phyloP scores from a whole-genome alignment of 129 eudicot species.

The Tagetes erecta region DNA sequence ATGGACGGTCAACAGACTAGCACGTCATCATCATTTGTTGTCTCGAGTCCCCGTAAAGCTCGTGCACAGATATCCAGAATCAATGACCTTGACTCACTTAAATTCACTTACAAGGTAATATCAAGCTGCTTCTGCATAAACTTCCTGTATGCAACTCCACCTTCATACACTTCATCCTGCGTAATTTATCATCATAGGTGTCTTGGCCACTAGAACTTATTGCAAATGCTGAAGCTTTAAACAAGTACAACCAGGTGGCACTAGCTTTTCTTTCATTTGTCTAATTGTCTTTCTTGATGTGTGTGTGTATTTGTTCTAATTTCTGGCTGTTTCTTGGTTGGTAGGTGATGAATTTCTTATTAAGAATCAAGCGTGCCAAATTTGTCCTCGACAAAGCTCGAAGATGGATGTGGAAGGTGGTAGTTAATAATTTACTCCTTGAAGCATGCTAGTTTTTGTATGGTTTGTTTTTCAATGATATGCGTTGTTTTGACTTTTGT shows the following conservation, averaged over 20 bases:
- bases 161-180: slow-evolving; percentile 20
- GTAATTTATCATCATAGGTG: slow-evolving; percentile 44
- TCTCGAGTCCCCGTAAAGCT: slow-evolving; percentile 70
- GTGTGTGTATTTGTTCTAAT: slow-evolving; percentile 15
- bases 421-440: slow-evolving; percentile 19
- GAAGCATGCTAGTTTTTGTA: slow-evolving; percentile 17
- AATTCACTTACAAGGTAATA: slow-evolving; percentile 81
- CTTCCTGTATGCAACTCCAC: slow-evolving; percentile 13
- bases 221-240: slow-evolving; percentile 81
- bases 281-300: slow-evolving; percentile 13
- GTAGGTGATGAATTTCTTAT: slow-evolving; percentile 91
- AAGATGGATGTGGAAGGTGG: slow-evolving; percentile 98
- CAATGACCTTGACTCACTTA: slow-evolving; percentile 79
- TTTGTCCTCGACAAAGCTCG: slow-evolving; percentile 96
- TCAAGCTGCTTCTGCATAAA: slow-evolving; percentile 9
- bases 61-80: slow-evolving; percentile 56
- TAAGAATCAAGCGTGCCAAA: slow-evolving; percentile 95
- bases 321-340: slow-evolving; percentile 15
- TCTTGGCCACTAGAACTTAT: slow-evolving; percentile 98
- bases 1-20: slow-evolving; percentile 41
- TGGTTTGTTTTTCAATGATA: not conserved
- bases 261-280: not conserved
- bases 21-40: slow-evolving; percentile 31
- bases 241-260: slow-evolving; percentile 91
- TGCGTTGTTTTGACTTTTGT: not conserved